These are phyloP conservation scores for Pinus albicaulis DNA, from an alignment of 75 land plant genomes.

Conservation along the genomic window DNA sequence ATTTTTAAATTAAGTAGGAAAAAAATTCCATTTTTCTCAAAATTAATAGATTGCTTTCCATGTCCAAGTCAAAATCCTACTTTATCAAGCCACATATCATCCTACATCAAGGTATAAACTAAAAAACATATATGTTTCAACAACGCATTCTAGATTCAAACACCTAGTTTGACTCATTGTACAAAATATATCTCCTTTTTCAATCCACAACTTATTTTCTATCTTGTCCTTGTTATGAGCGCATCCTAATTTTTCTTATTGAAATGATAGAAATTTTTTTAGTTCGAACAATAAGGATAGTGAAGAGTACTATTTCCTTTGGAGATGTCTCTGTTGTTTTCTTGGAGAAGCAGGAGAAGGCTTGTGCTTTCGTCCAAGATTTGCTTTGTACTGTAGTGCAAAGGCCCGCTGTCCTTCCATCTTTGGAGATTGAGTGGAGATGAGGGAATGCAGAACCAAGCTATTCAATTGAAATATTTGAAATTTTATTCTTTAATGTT, in stretches of 20 bases:
- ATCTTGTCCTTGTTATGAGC: constrained; percentile 12
- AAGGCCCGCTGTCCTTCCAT: constrained; percentile 72
- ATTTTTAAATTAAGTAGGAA: no score
- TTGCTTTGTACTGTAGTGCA: constrained; percentile 59
- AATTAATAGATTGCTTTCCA: no score
- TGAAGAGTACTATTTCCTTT: constrained; percentile 60
- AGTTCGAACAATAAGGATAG: constrained; percentile 53
- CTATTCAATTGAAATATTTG: constrained; percentile 24
- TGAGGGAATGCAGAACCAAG: constrained; percentile 79
- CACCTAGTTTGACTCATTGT: no score
- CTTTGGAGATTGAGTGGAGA: constrained; percentile 88
- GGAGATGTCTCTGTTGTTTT: constrained; percentile 59
- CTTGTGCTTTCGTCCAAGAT: constrained; percentile 65
- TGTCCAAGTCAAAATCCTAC: no score
- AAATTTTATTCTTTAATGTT: no score
- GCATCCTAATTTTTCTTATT: constrained; percentile 70
- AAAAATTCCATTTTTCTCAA: no score
- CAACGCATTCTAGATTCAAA: no score
- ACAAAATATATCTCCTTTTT: no score
- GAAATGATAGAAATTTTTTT: constrained; percentile 93
- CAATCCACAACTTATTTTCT: no score
- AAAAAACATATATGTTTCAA: no score
- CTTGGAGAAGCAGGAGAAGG: constrained; percentile 57
- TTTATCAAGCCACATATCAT: no score
- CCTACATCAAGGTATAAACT: no score